Evolutionary conservation across 202 grass and related monocot genomes (phyloP).

Genomic region (Digitaria exilis): DNA sequence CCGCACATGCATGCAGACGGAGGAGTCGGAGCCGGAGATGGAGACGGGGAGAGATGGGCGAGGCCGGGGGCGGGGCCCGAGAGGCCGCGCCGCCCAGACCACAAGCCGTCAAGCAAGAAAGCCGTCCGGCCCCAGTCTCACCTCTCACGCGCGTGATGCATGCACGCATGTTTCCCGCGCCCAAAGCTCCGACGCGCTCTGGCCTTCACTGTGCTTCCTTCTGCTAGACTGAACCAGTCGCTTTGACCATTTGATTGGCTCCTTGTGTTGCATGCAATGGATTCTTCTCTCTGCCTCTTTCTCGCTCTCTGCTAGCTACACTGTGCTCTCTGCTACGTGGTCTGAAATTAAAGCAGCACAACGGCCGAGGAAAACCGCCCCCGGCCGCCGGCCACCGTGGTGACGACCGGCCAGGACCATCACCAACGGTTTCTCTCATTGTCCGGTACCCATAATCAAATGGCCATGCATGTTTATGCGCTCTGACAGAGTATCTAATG

Average conservation of each 20-base stretch:
- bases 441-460: no score
- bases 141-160: slow-evolving; percentile 18
- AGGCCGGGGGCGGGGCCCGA: no score
- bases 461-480: no score
- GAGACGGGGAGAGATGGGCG: background rate
- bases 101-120: background rate
- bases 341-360: background rate
- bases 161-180: slow-evolving; percentile 14
- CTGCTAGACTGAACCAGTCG: background rate
- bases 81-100: slow-evolving; percentile 13
- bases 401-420: slow-evolving; percentile 29
- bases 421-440: slow-evolving; percentile 20
- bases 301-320: background rate
- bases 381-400: background rate
- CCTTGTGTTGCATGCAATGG: background rate
- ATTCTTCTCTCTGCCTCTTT: no score
- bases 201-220: background rate
- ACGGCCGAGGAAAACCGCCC: background rate
- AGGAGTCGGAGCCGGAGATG: background rate
- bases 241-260: background rate
- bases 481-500: no score
- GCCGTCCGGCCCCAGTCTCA: background rate
- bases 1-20: background rate
- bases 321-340: no score
- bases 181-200: background rate